A percentile compares a stretch with the other conserved stretches of the same genome.
phyloP scores from a whole-genome alignment of 371 early-diverging fungal species.

The Encephalitozoon hellem region DNA sequence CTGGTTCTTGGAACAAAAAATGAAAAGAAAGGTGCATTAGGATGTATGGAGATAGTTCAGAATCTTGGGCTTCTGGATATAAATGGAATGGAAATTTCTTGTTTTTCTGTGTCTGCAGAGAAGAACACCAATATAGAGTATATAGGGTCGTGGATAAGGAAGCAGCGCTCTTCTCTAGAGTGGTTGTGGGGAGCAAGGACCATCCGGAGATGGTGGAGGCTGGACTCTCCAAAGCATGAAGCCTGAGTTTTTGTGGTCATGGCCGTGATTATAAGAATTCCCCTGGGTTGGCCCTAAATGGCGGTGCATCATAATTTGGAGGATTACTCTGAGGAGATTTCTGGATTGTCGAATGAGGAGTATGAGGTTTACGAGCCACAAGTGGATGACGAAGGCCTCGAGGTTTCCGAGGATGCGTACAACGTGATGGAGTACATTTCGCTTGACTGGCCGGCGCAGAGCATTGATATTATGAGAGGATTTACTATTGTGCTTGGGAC shows the following conservation, averaged over 20 bases:
- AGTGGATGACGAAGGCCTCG: constrained; percentile 16
- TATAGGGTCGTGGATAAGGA: constrained; percentile 86
- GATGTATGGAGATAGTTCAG: constrained; percentile 79
- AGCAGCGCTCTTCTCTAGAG: constrained; percentile 58
- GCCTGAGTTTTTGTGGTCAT: not conserved
- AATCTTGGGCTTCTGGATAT: constrained; percentile 70
- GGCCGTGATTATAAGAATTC: not conserved
- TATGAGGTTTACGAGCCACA: constrained; percentile 30
- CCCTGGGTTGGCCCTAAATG: not conserved
- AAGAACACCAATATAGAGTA: constrained; percentile 88
- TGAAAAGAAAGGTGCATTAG: constrained; percentile 77
- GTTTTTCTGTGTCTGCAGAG: constrained; percentile 94
- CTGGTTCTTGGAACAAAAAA: constrained; percentile 96
- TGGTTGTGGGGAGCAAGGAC: not conserved
- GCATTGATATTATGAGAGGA: constrained; percentile 12
- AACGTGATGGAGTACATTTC: constrained; percentile 39
- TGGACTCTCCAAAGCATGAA: not conserved
- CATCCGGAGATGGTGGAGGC: not conserved
- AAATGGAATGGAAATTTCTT: constrained; percentile 82
- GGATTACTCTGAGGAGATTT: not conserved
- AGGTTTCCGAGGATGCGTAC: constrained; percentile 50
- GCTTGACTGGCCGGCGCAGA: constrained; percentile 57
- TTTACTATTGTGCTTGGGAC: constrained; percentile 36
- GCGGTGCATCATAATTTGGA: not conserved
- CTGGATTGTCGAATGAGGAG: constrained; percentile 16